Conservation (phyloP, 352 stramenopile genomes). For the Phytophthora palmivora region DNA sequence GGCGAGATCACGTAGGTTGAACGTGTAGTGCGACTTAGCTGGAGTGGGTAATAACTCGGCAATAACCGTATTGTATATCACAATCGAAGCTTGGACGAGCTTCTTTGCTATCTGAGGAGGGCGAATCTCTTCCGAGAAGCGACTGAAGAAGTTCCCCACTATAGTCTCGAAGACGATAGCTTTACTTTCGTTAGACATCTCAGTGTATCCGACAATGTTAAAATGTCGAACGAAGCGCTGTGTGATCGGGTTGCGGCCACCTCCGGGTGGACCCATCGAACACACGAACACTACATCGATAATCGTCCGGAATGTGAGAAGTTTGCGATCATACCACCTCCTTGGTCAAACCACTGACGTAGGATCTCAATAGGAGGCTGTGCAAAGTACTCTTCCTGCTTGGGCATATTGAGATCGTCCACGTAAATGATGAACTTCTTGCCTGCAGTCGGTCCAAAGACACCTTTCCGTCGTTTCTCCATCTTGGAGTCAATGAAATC, state of each 20-base stretch:
- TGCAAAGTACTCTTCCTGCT: constrained; percentile 94
- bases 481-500: constrained; percentile 95
- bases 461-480: constrained; percentile 93
- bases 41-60: constrained; percentile 82
- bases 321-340: constrained; percentile 95
- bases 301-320: constrained; percentile 91
- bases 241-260: constrained; percentile 83
- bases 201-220: constrained; percentile 87
- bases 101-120: constrained; percentile 53
- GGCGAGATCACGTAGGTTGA: constrained; percentile 89
- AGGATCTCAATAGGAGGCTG: constrained; percentile 96
- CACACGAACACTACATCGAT: constrained; percentile 91
- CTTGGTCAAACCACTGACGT: constrained; percentile 95
- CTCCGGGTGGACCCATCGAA: constrained; percentile 84
- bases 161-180: constrained; percentile 87
- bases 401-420: constrained; percentile 97
- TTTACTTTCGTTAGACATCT: constrained; percentile 87
- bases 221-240: constrained; percentile 84
- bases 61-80: constrained; percentile 89
- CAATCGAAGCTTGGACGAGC: constrained; percentile 76
- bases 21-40: constrained; percentile 89
- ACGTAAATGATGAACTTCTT: constrained; percentile 95
- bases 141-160: constrained; percentile 70
- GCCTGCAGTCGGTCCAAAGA: constrained; percentile 91
- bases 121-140: constrained; percentile 78